phyloP scores from a whole-genome alignment of 225 moss, liverwort and hornwort genomes.

The Pseudoscleropodium purum region DNA sequence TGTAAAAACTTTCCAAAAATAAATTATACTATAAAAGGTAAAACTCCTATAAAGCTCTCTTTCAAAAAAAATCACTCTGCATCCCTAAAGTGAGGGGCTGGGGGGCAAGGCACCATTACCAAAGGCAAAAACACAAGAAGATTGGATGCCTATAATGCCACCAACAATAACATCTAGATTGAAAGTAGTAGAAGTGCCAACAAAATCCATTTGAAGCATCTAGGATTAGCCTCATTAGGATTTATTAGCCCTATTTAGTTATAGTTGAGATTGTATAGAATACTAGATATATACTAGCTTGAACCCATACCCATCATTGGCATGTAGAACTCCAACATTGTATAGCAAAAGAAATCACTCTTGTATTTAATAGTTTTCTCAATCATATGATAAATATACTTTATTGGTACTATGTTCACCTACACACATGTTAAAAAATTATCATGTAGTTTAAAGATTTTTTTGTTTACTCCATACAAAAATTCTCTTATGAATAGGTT shows the following conservation, averaged over 20 bases:
- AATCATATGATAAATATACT: fast-evolving
- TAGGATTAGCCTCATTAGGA: background rate
- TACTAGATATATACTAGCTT: background rate
- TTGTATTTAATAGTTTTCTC: background rate
- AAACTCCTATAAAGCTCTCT: background rate
- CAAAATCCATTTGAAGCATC: background rate
- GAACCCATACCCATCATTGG: fast-evolving
- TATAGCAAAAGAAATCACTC: background rate
- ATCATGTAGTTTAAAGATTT: background rate
- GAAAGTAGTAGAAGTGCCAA: background rate
- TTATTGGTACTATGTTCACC: background rate
- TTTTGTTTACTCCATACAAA: too few species aligned
- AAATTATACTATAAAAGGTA: fast-evolving
- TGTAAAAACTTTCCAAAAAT: background rate
- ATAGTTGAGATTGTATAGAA: background rate
- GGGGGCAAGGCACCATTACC: background rate
- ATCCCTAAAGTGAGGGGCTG: background rate
- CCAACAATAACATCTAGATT: background rate
- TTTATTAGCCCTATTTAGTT: background rate
- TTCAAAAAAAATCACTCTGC: background rate
- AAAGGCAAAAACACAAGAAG: too few species aligned
- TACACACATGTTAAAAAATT: background rate
- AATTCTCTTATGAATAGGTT: background rate
- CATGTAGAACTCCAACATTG: fast-evolving
- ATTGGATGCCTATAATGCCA: background rate